Percentiles rank a stretch among this genome's conserved stretches.
phyloP scores from a whole-genome alignment of 306 rosid genomes.

The Sechiopsis laciniata region DNA sequence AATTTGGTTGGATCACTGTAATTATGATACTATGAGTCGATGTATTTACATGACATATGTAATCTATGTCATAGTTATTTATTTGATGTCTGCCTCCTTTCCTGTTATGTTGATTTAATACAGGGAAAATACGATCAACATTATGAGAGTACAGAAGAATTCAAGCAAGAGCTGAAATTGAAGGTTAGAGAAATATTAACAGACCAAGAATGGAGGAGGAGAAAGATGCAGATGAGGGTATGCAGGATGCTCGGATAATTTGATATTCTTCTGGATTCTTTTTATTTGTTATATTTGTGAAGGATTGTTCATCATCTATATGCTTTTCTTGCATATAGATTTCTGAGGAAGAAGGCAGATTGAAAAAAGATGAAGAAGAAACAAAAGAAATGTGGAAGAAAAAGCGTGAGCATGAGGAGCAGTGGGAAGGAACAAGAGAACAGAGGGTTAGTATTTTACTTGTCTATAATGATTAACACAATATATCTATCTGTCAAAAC shows the following conservation, averaged over 20 bases:
- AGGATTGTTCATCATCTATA: background rate
- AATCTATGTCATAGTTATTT: background rate
- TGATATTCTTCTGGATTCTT: constrained; percentile 9
- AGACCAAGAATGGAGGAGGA: constrained; percentile 97
- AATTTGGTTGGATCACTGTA: background rate
- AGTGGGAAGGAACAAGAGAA: constrained; percentile 99
- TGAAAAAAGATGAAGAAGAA: constrained; percentile 93
- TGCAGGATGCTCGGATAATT: constrained; percentile 22
- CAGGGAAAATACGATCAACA: constrained; percentile 93
- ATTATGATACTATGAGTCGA: background rate
- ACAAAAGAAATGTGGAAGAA: constrained; percentile 97
- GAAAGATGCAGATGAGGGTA: constrained; percentile 99
- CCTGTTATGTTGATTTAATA: constrained; percentile 18
- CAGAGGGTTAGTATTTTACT: constrained; percentile 61
- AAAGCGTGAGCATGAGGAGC: constrained; percentile 95
- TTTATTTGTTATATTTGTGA: background rate
- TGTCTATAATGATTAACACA: constrained; percentile 6
- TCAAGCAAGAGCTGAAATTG: constrained; percentile 74
- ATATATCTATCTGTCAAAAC: background rate
- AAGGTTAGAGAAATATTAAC: constrained; percentile 92
- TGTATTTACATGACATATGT: background rate
- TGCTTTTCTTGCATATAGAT: constrained; percentile 46
- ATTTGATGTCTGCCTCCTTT: constrained; percentile 17
- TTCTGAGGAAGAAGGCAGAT: constrained; percentile 98
- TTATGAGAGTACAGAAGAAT: constrained; percentile 75